Conservation (phyloP, 2,329 filamentous ascomycete genomes). For the Purpureocillium takamizusanense region DNA sequence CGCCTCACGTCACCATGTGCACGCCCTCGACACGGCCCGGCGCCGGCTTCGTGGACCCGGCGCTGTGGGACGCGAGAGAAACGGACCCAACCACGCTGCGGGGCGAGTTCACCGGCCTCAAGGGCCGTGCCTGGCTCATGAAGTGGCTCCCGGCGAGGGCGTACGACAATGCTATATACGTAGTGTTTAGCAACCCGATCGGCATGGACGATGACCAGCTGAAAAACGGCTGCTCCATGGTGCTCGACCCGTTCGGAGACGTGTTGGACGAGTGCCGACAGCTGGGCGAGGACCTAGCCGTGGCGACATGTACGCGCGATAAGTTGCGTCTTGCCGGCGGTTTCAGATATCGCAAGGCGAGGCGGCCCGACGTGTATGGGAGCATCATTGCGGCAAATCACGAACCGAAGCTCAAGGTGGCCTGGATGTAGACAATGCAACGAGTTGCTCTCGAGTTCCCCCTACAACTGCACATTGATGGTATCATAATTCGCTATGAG, state of each 20-base stretch:
- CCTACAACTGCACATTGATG: too few relatives aligned
- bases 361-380: constrained; percentile 8
- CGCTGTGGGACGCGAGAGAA: constrained; percentile 3
- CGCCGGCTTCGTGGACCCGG: constrained; percentile 9
- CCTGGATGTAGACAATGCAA: constrained; percentile 6
- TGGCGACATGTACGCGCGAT: constrained; percentile 9
- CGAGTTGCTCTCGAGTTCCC: background rate
- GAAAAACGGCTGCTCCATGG: constrained; percentile 11
- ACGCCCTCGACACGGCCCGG: constrained; percentile 9
- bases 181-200: constrained; percentile 11
- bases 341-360: constrained; percentile 8
- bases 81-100: constrained; percentile 8
- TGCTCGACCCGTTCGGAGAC: constrained; percentile 9
- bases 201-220: constrained; percentile 11
- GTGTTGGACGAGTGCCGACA: constrained; percentile 8
- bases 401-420: constrained; percentile 7
- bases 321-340: constrained; percentile 9
- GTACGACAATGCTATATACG: constrained; percentile 10
- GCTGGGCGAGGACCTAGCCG: constrained; percentile 8
- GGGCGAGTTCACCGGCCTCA: constrained; percentile 10
- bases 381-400: constrained; percentile 5
- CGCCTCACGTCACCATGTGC: constrained; percentile 12
- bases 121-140: constrained; percentile 11
- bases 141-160: constrained; percentile 11
- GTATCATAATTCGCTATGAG: too few relatives aligned